Evolutionary conservation across 768 basidiomycete species (phyloP).

Genomic region (Termitomyces sp.): DNA sequence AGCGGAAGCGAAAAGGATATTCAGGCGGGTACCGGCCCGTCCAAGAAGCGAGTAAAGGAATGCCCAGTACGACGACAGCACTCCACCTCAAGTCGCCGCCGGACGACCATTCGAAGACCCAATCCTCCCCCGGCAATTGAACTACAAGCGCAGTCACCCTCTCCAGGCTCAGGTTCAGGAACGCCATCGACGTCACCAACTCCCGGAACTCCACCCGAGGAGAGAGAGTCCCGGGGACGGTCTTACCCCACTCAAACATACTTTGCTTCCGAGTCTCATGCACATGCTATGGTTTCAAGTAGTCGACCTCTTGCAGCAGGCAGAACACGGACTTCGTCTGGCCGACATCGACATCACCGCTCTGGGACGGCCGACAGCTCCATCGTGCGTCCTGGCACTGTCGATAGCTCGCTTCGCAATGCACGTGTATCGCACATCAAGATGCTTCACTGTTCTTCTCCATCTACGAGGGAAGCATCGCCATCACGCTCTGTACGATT

Average conservation of each 20-base stretch:
- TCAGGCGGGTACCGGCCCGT: background rate
- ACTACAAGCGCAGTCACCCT: background rate
- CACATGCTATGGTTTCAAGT: background rate
- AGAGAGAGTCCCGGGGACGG: conserved; percentile 8
- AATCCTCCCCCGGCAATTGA: conserved; percentile 3
- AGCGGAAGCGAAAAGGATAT: conserved; percentile 17
- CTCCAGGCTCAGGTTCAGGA: background rate
- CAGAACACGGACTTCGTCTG: background rate
- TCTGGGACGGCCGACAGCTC: conserved; percentile 10
- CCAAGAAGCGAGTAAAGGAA: conserved; percentile 12
- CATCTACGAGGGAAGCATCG: conserved; percentile 37
- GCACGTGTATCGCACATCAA: conserved; percentile 30
- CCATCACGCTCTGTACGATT: conserved; percentile 44
- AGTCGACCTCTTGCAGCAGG: background rate
- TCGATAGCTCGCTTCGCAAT: conserved; percentile 23
- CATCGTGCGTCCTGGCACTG: conserved; percentile 19
- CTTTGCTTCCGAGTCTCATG: background rate
- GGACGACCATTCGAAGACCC: conserved; percentile 11
- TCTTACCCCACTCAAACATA: background rate
- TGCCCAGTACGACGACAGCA: conserved; percentile 5
- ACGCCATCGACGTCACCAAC: conserved; percentile 1
- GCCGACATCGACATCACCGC: conserved; percentile 4
- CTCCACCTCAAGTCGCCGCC: conserved; percentile 7
- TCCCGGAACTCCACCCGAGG: conserved; percentile 5
- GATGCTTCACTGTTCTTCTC: conserved; percentile 21